Evolutionary conservation across 1,139 yeast species (phyloP), one percentile per base, ranked within the genome.

Genomic region (Hemisphaericaspora subhashii): DNA sequence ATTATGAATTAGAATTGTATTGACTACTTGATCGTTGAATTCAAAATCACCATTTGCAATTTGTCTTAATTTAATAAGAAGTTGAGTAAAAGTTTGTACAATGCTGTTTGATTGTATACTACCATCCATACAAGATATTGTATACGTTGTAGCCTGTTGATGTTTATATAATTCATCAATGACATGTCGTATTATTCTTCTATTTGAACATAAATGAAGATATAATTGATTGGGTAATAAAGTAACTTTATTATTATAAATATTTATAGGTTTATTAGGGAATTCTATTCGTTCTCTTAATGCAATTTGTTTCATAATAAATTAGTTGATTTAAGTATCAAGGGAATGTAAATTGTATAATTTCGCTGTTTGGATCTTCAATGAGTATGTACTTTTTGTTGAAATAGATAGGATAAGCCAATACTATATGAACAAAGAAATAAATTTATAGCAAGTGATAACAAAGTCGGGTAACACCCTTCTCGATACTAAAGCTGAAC

Each of bases 1-100:
- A 33, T 53, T 53, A 15, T 42, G 36, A 5, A 45, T 41, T 3
- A 42, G 10, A 13, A 45, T 11, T n/a, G 30, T 7, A n/a, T n/a
- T n/a, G 18, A 23, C 32, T 24, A 40, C 20, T 15, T n/a, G 18
- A 10, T 7, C n/a, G 10, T 18, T 24, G 10, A 38, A 25, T 6
- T 25, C 31, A n/a, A 31, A 21, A 14, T n/a, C 21, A 15, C 31
- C 37, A 11, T 21, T 25, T 39, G 42, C 5, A 48, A 33, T 15
- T 23, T 26, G 27, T 18, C 24, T 29, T 20, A 43, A 33, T 3
- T 18, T 13, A 4, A 24, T 17, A 4, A 41, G 14, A 21, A 41
- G 31, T 14, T 44, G 34, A 17, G 22, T 32, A 18, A 42, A 36
- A 15, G 40, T 29, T 4, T 33, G 17, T 23, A 16, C 25, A 11